Evolutionary conservation across 2,329 filamentous ascomycete genomes (phyloP).

Genomic region (Pseudovirgaria hyperparasitica): DNA sequence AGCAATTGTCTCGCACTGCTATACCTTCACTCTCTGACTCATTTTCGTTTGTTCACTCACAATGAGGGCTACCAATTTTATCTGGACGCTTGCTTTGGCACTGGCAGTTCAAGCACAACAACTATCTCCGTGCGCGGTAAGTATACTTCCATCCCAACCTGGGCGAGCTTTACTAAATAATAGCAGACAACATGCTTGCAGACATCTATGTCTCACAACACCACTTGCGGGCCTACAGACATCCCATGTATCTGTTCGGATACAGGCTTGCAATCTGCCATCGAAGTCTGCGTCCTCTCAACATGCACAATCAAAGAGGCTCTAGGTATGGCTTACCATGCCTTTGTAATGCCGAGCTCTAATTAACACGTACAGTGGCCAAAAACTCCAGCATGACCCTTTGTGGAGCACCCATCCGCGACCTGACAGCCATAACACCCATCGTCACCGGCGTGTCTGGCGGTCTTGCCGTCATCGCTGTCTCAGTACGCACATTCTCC

Average conservation of each 20-base stretch:
- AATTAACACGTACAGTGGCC: constrained; percentile 12
- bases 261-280: constrained; percentile 1
- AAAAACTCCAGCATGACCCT: constrained; percentile 23
- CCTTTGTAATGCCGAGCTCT: background rate
- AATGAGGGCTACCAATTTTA: no score
- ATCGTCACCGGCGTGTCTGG: constrained; percentile 16
- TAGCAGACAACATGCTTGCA: no score
- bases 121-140: no score
- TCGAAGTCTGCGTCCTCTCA: constrained; percentile 6
- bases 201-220: constrained; percentile 1
- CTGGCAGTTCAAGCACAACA: no score
- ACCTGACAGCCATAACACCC: constrained; percentile 18
- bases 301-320: constrained; percentile 7
- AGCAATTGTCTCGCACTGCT: no score
- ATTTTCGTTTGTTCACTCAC: no score
- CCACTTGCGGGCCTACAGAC: constrained; percentile 5
- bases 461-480: constrained; percentile 18
- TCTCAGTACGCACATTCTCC: constrained; percentile 15
- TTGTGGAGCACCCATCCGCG: constrained; percentile 21
- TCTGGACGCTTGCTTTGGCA: no score
- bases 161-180: no score
- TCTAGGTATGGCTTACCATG: constrained; percentile 4
- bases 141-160: no score
- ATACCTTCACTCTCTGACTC: no score
- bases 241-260: constrained; percentile 7